Evolutionary conservation across 768 basidiomycete genomes (phyloP).

Genomic region (Hemileccinum impolitum): DNA sequence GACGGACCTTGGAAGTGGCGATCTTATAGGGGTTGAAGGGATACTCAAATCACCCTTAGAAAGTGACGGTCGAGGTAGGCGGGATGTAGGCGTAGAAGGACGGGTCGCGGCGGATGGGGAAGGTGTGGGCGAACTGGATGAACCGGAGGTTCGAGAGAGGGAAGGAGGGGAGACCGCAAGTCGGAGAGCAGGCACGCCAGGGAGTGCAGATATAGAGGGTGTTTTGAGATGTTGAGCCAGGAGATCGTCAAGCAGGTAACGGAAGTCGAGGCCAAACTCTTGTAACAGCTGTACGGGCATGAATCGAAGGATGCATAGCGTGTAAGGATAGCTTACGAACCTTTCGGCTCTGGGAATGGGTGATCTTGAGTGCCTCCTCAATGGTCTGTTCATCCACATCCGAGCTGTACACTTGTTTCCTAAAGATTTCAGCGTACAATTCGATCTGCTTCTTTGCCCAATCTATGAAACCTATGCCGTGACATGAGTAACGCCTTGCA

Average conservation of each 20-base stretch:
- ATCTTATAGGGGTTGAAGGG: slow-evolving; percentile 10
- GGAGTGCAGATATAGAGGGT: slow-evolving; percentile 11
- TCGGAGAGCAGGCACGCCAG: slow-evolving; percentile 28
- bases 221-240: slow-evolving; percentile 51
- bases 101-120: slow-evolving; percentile 14
- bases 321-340: slow-evolving; percentile 37
- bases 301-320: background rate
- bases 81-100: slow-evolving; percentile 28
- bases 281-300: slow-evolving; percentile 60
- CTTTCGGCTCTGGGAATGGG: slow-evolving; percentile 79
- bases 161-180: slow-evolving; percentile 18
- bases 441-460: slow-evolving; percentile 91
- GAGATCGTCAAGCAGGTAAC: slow-evolving; percentile 81
- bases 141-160: slow-evolving; percentile 13
- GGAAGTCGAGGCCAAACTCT: slow-evolving; percentile 93
- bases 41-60: slow-evolving; percentile 26
- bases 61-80: slow-evolving; percentile 25
- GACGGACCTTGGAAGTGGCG: slow-evolving; percentile 29
- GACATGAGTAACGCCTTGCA: background rate
- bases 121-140: slow-evolving; percentile 14
- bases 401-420: slow-evolving; percentile 86
- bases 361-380: slow-evolving; percentile 75
- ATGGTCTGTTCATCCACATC: slow-evolving; percentile 69
- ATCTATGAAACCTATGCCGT: slow-evolving; percentile 74
- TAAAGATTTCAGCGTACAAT: slow-evolving; percentile 78